Conservation (phyloP, 2,329 filamentous ascomycete genomes). For the Bipolaris oryzae region DNA sequence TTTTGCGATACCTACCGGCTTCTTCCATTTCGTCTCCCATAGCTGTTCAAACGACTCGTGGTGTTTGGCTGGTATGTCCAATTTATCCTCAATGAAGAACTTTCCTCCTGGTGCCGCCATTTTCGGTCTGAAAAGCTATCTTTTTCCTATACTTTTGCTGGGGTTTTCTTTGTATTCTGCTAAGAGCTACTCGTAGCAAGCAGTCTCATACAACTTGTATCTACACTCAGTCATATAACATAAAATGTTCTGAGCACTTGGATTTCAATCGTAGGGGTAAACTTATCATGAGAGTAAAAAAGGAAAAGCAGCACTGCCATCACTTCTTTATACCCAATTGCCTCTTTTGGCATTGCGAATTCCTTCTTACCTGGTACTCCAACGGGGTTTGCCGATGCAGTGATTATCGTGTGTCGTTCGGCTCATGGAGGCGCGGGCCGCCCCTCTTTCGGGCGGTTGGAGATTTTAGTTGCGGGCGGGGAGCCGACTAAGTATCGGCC, state of each 20-base stretch:
- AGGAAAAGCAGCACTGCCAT: background rate
- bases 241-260: background rate
- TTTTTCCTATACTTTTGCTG: background rate
- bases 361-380: background rate
- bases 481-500: background rate
- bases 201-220: background rate
- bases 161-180: background rate
- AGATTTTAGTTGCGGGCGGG: background rate
- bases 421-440: background rate
- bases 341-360: background rate
- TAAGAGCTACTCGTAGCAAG: background rate
- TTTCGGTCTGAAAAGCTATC: constrained; percentile 1
- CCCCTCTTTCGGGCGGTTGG: background rate
- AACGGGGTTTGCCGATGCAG: background rate
- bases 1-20: constrained; percentile 57
- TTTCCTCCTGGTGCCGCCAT: constrained; percentile 52
- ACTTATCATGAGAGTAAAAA: background rate
- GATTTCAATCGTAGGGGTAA: background rate
- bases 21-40: constrained; percentile 80
- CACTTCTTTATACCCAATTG: background rate
- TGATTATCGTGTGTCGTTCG: background rate
- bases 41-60: constrained; percentile 56
- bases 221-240: background rate
- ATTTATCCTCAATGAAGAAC: constrained; percentile 56
- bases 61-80: constrained; percentile 51